These are phyloP conservation scores for Heritiera littoralis DNA, from an alignment of 345 rosid genomes.

Conservation along the genomic window DNA sequence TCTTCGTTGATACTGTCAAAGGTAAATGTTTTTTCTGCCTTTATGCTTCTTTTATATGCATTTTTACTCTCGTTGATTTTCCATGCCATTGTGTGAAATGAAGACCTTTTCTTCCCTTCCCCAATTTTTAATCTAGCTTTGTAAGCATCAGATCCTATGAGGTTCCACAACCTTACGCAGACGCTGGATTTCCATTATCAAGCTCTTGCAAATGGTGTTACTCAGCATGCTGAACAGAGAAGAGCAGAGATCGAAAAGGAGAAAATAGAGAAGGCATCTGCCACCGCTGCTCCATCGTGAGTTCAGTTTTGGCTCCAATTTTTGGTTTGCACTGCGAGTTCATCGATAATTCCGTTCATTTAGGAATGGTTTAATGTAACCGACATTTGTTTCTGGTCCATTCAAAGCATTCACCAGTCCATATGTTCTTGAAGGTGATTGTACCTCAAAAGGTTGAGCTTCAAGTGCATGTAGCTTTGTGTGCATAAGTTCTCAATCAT, in stretches of 20 bases:
- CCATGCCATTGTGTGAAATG: not conserved
- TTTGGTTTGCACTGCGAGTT: too few species aligned
- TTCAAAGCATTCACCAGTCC: conserved; percentile 33
- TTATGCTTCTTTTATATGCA: not conserved
- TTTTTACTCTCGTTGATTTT: not conserved
- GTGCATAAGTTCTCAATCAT: conserved; percentile 12
- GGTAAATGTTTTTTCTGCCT: conserved; percentile 39
- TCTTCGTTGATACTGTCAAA: conserved; percentile 85
- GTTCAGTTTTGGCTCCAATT: too few species aligned
- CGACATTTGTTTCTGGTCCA: conserved; percentile 21
- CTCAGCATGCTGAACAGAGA: conserved; percentile 92
- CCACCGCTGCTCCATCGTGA: conserved; percentile 43
- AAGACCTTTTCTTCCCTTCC: not conserved
- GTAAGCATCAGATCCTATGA: conserved; percentile 72
- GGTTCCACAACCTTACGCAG: conserved; percentile 85
- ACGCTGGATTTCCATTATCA: conserved; percentile 80
- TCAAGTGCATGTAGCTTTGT: conserved; percentile 11
- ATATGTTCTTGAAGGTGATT: conserved; percentile 14
- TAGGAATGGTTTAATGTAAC: conserved; percentile 19
- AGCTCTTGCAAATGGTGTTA: conserved; percentile 86
- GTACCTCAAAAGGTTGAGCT: conserved; percentile 11
- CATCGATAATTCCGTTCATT: conserved; percentile 28
- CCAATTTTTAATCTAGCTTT: conserved; percentile 45
- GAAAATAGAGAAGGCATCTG: conserved; percentile 70
- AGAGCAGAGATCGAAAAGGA: conserved; percentile 91